Base-by-base conservation (phyloP, 192 early-diverging fungal species). In the Spizellomyces punctatus region DNA sequence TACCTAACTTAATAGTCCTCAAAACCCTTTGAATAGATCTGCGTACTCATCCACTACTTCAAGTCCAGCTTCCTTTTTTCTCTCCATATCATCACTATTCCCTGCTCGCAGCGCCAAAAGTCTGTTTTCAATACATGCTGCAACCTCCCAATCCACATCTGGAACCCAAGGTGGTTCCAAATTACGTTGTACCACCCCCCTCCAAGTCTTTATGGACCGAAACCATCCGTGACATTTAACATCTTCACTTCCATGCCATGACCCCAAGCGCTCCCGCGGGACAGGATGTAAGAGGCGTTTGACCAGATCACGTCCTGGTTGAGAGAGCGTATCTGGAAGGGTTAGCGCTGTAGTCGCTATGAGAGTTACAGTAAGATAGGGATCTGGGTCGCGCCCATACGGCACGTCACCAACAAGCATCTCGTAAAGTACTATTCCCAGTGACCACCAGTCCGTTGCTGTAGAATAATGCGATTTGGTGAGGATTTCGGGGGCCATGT, bases 401-500 rank as follows among this genome's bases (percentile, higher is more conserved):
- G 59, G 59, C 4, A 61, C 59, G 14, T 61, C 22, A 19, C 59
- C 59, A 17, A 42, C 14, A 36, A 61, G 59, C 22, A 61, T 17
- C 42, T 80, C 50, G 46, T 47, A 63, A n/a, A 45, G 36, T 1
- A 80, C 72, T 6, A 80, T 55, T 17, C 79, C 79, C 8, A 80
- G 46, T 1, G 79, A 67, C 77, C 76, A 80, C 5, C 77, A 19
- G 47, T 80, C 50, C 76, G 52, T 79, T 76, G 16, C 57, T 44
- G 52, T 62, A 60, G 12, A 19, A 19, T 12, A 54, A n/a, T 12
- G 50, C 50, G 14, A n/a, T 12, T 12, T 54, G 50, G 50, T 50
- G 6, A 86, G 22, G 10, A 85, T 72, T 69, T 83, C 76, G 10
- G 90, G 90, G 2, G 90, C 91, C 60, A 89, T 86, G 67, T 36